Base-by-base conservation (phyloP, 805 yeast genomes). In the Suhomyces kilbournensis region DNA sequence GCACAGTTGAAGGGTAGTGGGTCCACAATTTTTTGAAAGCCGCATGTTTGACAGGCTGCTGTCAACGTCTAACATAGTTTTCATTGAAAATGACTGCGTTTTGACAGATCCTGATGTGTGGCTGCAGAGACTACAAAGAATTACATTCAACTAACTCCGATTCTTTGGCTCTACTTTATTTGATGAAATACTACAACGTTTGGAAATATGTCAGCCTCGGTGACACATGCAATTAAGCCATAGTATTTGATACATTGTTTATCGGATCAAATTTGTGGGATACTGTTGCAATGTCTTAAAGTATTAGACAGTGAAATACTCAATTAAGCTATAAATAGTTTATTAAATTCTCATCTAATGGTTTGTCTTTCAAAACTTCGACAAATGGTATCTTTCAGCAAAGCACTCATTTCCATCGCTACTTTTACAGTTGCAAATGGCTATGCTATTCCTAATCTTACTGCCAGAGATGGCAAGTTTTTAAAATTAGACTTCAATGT, bases 401-500 rank as follows among this genome's bases (percentile, higher is more conserved):
- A 38, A 10, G 23, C 23, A 17, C 20, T 38, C 23, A 4, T 17
- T 9, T 6, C 23, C n/a, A 19, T 38, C 23, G 42, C 23, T 8
- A n/a, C 42, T 1, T 38, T 38, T 10, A 19, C 42, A 12, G 23
- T 38, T 7, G 42, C 42, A 38, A 38, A 38, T 17, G 42, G 22
- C 7, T 38, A 38, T 38, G 42, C 22, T 4, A 8, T 38, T 4
- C 42, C 42, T 19, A 7, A 38, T 17, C 42, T 38, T 19, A 8
- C 42, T 17, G 14, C 12, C 17, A 38, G 42, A 38, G 42, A 38
- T 19, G 42, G 42, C 5, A 38, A 38, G 23, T 35, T n/a, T n/a
- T 19, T 45, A 1, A 45, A 45, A 7, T 14, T 45, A 17, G 47
- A 45, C 32, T 45, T 45, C n/a, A 14, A 45, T 20, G 47, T 45